Conservation (phyloP, 306 rosid species). For the Vigna radiata region DNA sequence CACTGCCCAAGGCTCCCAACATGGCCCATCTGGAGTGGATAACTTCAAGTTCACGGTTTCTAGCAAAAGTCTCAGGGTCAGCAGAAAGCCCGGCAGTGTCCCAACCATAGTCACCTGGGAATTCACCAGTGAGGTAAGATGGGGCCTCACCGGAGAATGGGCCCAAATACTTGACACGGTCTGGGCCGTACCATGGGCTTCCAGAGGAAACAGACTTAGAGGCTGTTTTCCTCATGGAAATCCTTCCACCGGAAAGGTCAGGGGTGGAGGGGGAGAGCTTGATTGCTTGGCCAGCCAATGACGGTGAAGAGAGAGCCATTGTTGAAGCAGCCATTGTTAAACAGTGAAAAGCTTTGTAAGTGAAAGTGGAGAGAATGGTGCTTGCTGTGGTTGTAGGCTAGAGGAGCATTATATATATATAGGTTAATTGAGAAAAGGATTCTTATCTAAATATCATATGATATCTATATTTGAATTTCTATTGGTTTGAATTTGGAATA, state of each 20-base stretch:
- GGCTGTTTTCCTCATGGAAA: background rate
- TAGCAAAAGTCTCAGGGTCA: conserved; percentile 43
- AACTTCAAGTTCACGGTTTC: conserved; percentile 36
- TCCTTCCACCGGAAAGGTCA: conserved; percentile 1
- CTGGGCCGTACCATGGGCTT: no score
- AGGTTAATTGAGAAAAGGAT: background rate
- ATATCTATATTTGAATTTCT: conserved; percentile 9
- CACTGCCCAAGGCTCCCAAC: conserved; percentile 37
- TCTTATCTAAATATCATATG: conserved; percentile 34
- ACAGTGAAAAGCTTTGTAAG: background rate
- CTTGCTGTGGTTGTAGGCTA: background rate
- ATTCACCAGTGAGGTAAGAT: conserved; percentile 34
- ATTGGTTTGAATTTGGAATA: conserved; percentile 8
- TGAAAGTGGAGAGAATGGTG: conserved; percentile 14
- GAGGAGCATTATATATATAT: conserved; percentile 13
- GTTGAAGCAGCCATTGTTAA: background rate
- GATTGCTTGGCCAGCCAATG: conserved; percentile 19
- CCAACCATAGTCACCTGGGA: conserved; percentile 43
- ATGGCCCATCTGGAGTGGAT: conserved; percentile 45
- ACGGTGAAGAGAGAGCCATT: conserved; percentile 44
- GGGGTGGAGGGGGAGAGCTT: background rate
- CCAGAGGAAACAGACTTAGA: background rate
- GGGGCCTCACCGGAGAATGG: conserved; percentile 34
- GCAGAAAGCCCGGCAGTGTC: conserved; percentile 42
- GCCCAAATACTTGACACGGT: conserved; percentile 11